Conservation (phyloP, 1,284 basidiomycete species). For the Cryptococcus hybrid region DNA sequence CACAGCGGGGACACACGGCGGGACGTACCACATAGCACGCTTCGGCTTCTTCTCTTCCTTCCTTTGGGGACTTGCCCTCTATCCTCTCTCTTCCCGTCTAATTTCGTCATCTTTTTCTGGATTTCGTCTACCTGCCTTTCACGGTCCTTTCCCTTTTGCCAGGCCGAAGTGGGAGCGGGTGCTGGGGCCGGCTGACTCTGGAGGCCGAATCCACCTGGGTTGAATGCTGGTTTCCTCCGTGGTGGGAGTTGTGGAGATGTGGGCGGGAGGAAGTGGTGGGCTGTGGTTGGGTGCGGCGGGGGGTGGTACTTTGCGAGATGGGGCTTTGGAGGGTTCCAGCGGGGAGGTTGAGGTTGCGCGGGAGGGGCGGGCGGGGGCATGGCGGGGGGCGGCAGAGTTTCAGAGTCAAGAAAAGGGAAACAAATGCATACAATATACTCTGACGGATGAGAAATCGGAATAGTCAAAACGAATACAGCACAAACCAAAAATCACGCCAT, state of each 20-base stretch:
- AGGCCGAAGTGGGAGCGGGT: constrained; percentile 6
- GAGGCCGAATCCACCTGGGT: constrained; percentile 47
- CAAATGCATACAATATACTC: no score
- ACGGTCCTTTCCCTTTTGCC: constrained; percentile 22
- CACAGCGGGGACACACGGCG: no score
- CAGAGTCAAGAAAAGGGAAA: no score
- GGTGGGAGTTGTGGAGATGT: constrained; percentile 28
- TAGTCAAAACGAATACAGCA: no score
- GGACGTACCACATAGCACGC: constrained; percentile 49
- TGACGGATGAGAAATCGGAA: no score
- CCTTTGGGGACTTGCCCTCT: constrained; percentile 21
- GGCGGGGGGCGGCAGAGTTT: no score
- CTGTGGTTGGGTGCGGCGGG: not conserved
- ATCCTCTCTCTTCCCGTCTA: constrained; percentile 20
- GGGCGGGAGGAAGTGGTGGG: constrained; percentile 8
- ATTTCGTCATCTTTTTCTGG: constrained; percentile 23
- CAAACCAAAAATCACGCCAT: no score
- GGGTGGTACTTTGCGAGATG: constrained; percentile 25
- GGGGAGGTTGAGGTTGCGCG: no score
- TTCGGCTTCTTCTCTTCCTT: constrained; percentile 44
- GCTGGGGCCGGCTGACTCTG: constrained; percentile 24
- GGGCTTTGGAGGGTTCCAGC: constrained; percentile 27
- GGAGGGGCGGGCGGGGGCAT: no score
- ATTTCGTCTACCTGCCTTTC: constrained; percentile 22
- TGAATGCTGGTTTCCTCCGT: constrained; percentile 42